A percentile compares a stretch with the other conserved stretches of the same genome.
Conservation (phyloP, 495 filamentous ascomycete species). For the Endocarpon pusillum region DNA sequence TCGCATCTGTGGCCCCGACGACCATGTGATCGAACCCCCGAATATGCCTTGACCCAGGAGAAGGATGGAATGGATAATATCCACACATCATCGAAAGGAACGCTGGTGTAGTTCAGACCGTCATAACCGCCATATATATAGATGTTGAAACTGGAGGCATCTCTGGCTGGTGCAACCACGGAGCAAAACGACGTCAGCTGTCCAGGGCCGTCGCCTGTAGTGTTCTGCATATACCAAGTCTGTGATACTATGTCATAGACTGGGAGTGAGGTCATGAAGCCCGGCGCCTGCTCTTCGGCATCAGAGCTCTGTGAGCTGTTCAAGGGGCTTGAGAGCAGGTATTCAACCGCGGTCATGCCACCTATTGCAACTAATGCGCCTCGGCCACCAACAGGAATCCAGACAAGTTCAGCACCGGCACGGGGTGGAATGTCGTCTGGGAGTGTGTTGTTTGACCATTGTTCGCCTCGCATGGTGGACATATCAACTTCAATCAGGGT, state of each 20-base stretch:
- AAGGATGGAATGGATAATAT: conserved; percentile 61
- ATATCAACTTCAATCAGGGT: conserved; percentile 47
- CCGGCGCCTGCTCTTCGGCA: conserved; percentile 35
- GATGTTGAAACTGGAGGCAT: conserved; percentile 48
- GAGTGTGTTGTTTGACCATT: conserved; percentile 39
- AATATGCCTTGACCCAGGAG: conserved; percentile 48
- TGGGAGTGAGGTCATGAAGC: conserved; percentile 45
- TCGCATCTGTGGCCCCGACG: conserved; percentile 49
- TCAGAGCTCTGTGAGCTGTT: conserved; percentile 19
- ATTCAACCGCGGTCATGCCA: conserved; percentile 40
- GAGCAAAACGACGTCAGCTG: conserved; percentile 45
- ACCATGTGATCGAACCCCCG: conserved; percentile 26
- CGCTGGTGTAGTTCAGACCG: conserved; percentile 20
- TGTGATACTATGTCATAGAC: conserved; percentile 43
- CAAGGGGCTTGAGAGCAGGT: conserved; percentile 8
- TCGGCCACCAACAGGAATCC: conserved; percentile 47
- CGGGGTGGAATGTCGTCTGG: conserved; percentile 32
- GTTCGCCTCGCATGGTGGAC: conserved; percentile 25
- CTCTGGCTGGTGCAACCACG: conserved; percentile 41
- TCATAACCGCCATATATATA: conserved; percentile 62
- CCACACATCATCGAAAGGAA: conserved; percentile 49
- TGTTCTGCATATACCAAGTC: conserved; percentile 40
- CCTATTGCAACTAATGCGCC: conserved; percentile 52
- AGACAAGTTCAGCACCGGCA: conserved; percentile 46
- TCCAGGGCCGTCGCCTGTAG: conserved; percentile 34